Evolutionary conservation across 768 basidiomycete genomes (phyloP).

Genomic region (Boletus rex-veris): DNA sequence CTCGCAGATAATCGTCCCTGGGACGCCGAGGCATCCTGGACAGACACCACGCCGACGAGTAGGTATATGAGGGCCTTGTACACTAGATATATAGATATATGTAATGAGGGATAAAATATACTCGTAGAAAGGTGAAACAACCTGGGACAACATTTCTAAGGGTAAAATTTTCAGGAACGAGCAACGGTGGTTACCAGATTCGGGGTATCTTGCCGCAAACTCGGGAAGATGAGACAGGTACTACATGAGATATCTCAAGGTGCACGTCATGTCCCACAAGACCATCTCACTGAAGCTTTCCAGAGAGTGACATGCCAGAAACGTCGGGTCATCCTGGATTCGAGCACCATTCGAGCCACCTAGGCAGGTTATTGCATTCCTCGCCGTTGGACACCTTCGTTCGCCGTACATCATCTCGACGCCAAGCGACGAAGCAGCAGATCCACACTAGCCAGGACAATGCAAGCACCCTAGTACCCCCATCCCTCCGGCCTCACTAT

Average conservation of each 20-base stretch:
- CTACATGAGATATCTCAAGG: background rate
- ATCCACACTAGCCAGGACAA: background rate
- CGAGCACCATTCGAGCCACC: conserved; percentile 17
- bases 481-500: conserved; percentile 11
- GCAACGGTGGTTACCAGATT: too few relatives aligned
- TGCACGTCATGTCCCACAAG: conserved; percentile 5
- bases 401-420: conserved; percentile 49
- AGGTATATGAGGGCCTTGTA: conserved; percentile 51
- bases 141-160: background rate
- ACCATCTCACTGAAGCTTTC: background rate
- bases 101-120: conserved; percentile 1
- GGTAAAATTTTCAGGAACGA: too few relatives aligned
- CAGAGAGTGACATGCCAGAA: conserved; percentile 19
- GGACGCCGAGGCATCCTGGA: conserved; percentile 73
- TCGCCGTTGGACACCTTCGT: conserved; percentile 63
- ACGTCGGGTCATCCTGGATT: conserved; percentile 7
- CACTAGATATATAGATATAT: background rate
- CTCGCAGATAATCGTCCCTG: conserved; percentile 72
- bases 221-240: background rate
- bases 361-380: conserved; percentile 33
- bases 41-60: conserved; percentile 74
- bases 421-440: conserved; percentile 15
- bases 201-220: background rate
- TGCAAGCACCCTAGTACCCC: background rate
- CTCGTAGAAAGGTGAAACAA: background rate